Evolutionary conservation across 441 rosid genomes (phyloP).

Genomic region (Geranium incanum): DNA sequence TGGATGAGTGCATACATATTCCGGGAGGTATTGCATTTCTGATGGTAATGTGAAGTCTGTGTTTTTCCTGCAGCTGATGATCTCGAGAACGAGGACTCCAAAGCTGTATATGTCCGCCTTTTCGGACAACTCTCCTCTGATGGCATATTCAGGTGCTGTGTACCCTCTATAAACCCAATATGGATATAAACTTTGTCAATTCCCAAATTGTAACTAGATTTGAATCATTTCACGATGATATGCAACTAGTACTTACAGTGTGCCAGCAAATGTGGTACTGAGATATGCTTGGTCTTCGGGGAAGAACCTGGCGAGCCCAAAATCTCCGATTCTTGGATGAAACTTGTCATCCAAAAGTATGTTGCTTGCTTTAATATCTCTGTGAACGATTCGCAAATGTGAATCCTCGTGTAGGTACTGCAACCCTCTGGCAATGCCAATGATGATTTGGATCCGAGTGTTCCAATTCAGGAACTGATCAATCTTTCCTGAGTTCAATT

Average conservation of each 20-base stretch:
- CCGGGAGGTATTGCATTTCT: conserved; percentile 64
- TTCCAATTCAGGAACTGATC: conserved; percentile 40
- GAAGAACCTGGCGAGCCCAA: conserved; percentile 64
- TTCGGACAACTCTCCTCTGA: conserved; percentile 55
- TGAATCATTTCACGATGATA: no score
- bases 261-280: conserved; percentile 65
- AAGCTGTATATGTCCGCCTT: conserved; percentile 64
- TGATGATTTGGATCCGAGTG: conserved; percentile 43
- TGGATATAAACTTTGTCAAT: no score
- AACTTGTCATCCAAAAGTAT: conserved; percentile 61
- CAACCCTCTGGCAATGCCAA: conserved; percentile 55
- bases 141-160: conserved; percentile 65
- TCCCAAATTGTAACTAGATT: no score
- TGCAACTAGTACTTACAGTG: conserved; percentile 36
- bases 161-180: conserved; percentile 34
- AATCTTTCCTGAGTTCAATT: conserved; percentile 27
- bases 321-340: conserved; percentile 60
- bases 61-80: conserved; percentile 50
- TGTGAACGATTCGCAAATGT: conserved; percentile 45
- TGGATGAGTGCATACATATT: conserved; percentile 36
- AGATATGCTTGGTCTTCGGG: conserved; percentile 67
- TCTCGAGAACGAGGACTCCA: conserved; percentile 60
- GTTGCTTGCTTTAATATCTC: conserved; percentile 72
- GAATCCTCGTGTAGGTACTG: conserved; percentile 66
- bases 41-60: conserved; percentile 47